A percentile compares a stretch with the other conserved stretches of the same genome.
Evolutionary conservation across 495 filamentous ascomycete species (phyloP).

Genomic region (Daldinia vernicosa): DNA sequence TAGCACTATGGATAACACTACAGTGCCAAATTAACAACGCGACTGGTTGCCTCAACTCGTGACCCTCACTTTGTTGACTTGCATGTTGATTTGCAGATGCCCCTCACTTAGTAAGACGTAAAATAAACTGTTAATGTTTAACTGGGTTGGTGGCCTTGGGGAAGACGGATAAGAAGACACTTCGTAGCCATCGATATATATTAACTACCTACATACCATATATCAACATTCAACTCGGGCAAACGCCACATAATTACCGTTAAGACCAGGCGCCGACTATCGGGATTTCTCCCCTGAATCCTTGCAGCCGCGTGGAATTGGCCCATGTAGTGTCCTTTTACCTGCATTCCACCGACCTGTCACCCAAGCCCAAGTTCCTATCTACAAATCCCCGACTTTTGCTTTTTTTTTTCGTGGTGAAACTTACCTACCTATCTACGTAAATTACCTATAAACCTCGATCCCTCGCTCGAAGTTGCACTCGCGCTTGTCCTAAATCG

Average conservation of each 20-base stretch:
- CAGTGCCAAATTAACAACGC: background rate
- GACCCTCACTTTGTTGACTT: background rate
- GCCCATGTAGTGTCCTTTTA: conserved; percentile 2
- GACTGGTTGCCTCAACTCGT: background rate
- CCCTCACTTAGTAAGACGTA: background rate
- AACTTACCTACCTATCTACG: background rate
- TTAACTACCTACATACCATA: background rate
- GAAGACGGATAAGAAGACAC: background rate
- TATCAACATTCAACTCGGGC: background rate
- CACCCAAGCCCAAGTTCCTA: conserved; percentile 1
- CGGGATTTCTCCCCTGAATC: conserved; percentile 22
- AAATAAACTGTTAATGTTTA: background rate
- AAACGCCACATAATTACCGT: conserved; percentile 14
- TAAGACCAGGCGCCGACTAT: conserved; percentile 13
- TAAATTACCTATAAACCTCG: background rate
- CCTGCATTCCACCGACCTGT: background rate
- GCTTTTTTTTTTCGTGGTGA: conserved; percentile 12
- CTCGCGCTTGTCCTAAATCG: background rate
- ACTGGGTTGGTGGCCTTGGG: background rate
- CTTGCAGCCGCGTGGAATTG: conserved; percentile 35
- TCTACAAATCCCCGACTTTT: conserved; percentile 1
- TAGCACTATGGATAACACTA: background rate
- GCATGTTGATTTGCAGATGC: background rate
- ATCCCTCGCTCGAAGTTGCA: background rate
- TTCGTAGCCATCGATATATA: background rate